Evolutionary conservation across 306 rosid species (phyloP).

Genomic region (Carpinus fangiana): DNA sequence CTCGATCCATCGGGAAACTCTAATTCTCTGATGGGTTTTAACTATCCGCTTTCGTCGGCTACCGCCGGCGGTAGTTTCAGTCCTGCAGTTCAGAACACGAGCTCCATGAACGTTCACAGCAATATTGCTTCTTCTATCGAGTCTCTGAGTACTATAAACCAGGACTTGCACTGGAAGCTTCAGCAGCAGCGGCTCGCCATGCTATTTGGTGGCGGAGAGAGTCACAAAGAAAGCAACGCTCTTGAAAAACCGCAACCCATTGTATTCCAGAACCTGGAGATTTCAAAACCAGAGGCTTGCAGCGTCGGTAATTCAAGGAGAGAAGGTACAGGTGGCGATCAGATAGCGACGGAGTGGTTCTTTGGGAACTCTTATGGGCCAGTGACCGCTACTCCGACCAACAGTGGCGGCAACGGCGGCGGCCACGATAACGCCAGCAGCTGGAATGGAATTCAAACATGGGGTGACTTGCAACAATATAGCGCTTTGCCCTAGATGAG

Average conservation of each 20-base stretch:
- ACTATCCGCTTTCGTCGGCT: constrained; percentile 44
- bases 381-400: constrained; percentile 51
- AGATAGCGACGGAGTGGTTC: constrained; percentile 72
- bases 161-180: constrained; percentile 92
- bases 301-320: constrained; percentile 37
- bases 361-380: constrained; percentile 69
- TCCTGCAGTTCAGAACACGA: constrained; percentile 45
- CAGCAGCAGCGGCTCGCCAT: constrained; percentile 83
- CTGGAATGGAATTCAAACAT: constrained; percentile 58
- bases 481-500: constrained; percentile 70
- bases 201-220: constrained; percentile 59
- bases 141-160: constrained; percentile 86
- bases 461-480: constrained; percentile 79
- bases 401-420: constrained; percentile 36
- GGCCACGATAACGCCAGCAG: constrained; percentile 42
- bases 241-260: constrained; percentile 53
- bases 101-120: constrained; percentile 47
- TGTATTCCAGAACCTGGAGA: constrained; percentile 62
- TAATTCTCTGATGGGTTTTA: constrained; percentile 41
- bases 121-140: constrained; percentile 75
- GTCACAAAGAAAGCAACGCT: constrained; percentile 27
- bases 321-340: constrained; percentile 42
- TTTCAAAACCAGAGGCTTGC: constrained; percentile 31
- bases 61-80: constrained; percentile 24
- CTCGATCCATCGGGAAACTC: constrained; percentile 46